These are phyloP conservation scores for Curvularia sp. DNA, from an alignment of 2,329 filamentous ascomycete species.

Conservation along the genomic window DNA sequence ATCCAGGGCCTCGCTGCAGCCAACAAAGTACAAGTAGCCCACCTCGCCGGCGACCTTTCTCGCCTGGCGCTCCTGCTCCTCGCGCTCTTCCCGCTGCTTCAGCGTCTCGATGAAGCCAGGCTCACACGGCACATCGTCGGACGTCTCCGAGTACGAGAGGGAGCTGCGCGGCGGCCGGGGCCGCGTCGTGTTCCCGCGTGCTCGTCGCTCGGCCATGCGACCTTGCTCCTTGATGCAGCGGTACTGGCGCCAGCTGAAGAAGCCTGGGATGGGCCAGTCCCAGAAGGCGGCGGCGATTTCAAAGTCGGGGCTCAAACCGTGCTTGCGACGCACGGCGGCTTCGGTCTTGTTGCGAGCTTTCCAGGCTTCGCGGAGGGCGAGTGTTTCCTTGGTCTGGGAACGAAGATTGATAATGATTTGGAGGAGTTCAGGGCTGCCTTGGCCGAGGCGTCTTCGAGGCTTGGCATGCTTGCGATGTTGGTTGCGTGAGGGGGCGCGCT, in stretches of 20 bases:
- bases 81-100: constrained; percentile 20
- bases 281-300: constrained; percentile 28
- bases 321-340: constrained; percentile 32
- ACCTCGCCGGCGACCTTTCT: constrained; percentile 30
- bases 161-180: constrained; percentile 30
- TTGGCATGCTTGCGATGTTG: background rate
- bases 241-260: constrained; percentile 12
- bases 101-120: constrained; percentile 14
- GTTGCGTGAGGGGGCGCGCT: constrained; percentile 6
- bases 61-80: constrained; percentile 18
- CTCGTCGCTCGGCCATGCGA: constrained; percentile 21
- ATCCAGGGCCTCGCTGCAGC: constrained; percentile 14
- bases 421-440: constrained; percentile 13
- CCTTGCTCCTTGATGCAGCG: constrained; percentile 9
- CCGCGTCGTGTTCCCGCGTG: constrained; percentile 21
- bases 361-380: constrained; percentile 17
- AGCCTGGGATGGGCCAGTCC: constrained; percentile 24
- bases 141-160: constrained; percentile 27
- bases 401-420: constrained; percentile 22
- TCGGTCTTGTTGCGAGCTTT: constrained; percentile 27
- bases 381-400: constrained; percentile 2
- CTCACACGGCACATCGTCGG: constrained; percentile 27
- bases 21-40: constrained; percentile 41
- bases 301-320: constrained; percentile 22
- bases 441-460: background rate